Conservation (phyloP, 179 eudicot genomes). For the Carnegiea gigantea region DNA sequence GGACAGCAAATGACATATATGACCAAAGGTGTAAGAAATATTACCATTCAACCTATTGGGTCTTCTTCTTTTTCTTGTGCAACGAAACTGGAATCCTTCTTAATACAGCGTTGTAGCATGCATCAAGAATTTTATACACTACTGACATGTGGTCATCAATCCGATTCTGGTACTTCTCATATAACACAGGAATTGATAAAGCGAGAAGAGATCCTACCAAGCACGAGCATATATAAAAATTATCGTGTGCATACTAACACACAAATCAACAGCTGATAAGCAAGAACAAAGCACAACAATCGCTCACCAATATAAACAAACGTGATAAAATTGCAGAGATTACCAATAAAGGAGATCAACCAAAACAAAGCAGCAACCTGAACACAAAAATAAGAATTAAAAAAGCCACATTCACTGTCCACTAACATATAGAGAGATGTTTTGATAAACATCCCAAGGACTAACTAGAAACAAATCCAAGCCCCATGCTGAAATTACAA, state of each 20-base stretch:
- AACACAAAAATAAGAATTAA: not conserved
- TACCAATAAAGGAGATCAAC: slow-evolving; percentile 72
- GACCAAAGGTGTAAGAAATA: slow-evolving; percentile 8
- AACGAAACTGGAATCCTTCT: slow-evolving; percentile 52
- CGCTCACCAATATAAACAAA: slow-evolving; percentile 76
- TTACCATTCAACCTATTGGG: slow-evolving; percentile 56
- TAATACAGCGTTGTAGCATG: slow-evolving; percentile 46
- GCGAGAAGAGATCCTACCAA: slow-evolving; percentile 67
- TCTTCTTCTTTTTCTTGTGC: slow-evolving; percentile 66
- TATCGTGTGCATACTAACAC: not conserved
- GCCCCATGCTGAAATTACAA: not conserved
- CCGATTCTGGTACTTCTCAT: slow-evolving; percentile 69
- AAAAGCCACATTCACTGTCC: not conserved
- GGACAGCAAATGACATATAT: not conserved
- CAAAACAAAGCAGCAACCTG: slow-evolving; percentile 68
- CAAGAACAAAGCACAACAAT: not conserved
- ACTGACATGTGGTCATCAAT: slow-evolving; percentile 62
- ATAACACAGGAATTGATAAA: slow-evolving; percentile 68
- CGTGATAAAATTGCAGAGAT: slow-evolving; percentile 76
- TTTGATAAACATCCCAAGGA: not conserved
- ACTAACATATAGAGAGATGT: not conserved
- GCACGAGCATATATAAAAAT: slow-evolving; percentile 17
- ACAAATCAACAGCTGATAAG: not conserved
- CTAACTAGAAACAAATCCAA: no score
- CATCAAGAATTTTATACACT: slow-evolving; percentile 37